phyloP scores from a whole-genome alignment of 345 rosid species.

The Salix exigua region DNA sequence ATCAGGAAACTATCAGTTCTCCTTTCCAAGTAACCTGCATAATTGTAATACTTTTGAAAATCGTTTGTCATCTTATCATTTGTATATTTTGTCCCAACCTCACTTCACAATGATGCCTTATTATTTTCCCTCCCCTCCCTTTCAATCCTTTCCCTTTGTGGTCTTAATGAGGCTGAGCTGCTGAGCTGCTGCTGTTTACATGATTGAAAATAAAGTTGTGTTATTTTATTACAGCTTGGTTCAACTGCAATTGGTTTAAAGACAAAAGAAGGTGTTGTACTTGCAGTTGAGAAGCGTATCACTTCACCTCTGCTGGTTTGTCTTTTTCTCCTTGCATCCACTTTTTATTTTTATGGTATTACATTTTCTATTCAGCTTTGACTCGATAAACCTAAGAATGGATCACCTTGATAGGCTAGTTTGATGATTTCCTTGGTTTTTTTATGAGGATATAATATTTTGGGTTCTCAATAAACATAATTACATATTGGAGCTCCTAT shows the following conservation, averaged over 20 bases:
- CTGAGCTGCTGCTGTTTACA: not conserved
- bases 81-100: not conserved
- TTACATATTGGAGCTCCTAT: not conserved
- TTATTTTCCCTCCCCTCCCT: not conserved
- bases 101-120: not conserved
- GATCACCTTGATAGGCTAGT: not conserved
- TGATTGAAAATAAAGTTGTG: constrained; percentile 2
- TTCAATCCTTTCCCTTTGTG: not conserved
- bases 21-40: not conserved
- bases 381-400: not conserved
- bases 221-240: constrained; percentile 57
- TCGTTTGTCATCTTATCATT: not conserved
- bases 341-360: not conserved
- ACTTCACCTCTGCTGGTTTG: constrained; percentile 83
- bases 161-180: not conserved
- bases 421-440: not conserved
- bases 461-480: not conserved
- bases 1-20: not conserved
- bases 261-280: constrained; percentile 95
- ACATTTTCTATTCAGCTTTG: not conserved
- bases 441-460: too few relatives aligned
- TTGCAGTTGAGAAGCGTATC: constrained; percentile 97
- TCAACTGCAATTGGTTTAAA: constrained; percentile 93
- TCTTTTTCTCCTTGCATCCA: not conserved
- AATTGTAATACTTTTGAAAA: not conserved